Conservation (phyloP, 768 basidiomycete species). For the Zangia roseola region DNA sequence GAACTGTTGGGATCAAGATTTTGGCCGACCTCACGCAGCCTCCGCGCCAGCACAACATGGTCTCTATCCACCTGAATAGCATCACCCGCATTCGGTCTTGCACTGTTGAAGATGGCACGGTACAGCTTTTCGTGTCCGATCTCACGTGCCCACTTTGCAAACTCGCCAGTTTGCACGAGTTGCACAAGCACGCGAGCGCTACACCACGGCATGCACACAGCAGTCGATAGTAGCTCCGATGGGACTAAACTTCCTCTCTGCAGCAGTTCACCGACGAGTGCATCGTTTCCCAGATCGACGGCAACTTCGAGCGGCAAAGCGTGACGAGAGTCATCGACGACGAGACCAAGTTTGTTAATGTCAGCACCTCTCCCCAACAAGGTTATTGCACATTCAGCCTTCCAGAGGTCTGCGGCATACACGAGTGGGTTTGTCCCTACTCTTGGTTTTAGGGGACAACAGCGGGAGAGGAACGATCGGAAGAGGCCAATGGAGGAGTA, state of each 20-base stretch:
- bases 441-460: background rate
- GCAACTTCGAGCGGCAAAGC: background rate
- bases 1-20: background rate
- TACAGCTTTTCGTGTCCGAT: background rate
- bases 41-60: background rate
- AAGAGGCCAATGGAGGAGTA: background rate
- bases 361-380: background rate
- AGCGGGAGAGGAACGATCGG: background rate
- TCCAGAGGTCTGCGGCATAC: conserved; percentile 1
- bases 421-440: conserved; percentile 6
- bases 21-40: background rate
- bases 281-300: background rate
- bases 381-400: background rate
- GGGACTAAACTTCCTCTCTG: background rate
- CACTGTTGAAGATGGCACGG: background rate
- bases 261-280: background rate
- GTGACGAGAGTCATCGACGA: no score
- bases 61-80: background rate
- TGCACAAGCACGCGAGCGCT: background rate
- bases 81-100: background rate
- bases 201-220: conserved; percentile 2
- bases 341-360: background rate
- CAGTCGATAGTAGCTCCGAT: background rate
- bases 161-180: background rate
- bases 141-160: background rate